Base-by-base conservation (phyloP, 83 land plant species). In the Picea abies region DNA sequence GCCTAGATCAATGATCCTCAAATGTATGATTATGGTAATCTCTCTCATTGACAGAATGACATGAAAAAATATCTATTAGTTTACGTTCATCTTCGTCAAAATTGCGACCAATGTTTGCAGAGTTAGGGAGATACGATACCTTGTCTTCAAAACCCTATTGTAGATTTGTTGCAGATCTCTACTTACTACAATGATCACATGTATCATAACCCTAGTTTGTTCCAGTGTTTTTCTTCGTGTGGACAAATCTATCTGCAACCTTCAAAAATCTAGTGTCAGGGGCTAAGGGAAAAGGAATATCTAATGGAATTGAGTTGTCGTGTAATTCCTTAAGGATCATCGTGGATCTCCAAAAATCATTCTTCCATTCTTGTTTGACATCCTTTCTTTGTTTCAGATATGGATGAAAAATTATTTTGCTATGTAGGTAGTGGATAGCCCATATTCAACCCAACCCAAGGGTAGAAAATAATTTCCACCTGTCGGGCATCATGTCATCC, bases 61-160 rank as follows among this genome's bases (percentile, higher is more conserved):
- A 82, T 0, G 92, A 81, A n/a, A 58, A 79, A n/a, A 91, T 92
- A 79, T 96, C 98, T 9, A 97, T 80, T 15, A 97, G 99, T 92
- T 92, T 95, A 29, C 99, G 89, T 82, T 97, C 98, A 84, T 97
- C 99, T 85, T 97, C 99, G 65, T 97, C 99, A 81, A 96, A 97
- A 82, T 97, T 92, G 52, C 94, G 89, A 79, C 99, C 99, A 70
- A 96, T 90, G 64, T 86, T 88, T 0, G 86, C 87, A 39, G 89
- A 83, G 47, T 90, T 81, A 6, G 93, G 87, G 10, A 94, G 88
- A 76, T 90, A 90, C 4, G 97, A 87, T 2, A 92, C 83, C 75
- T 90, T 92, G 12, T 95, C 96, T 79, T 93, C 99, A 65, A 84
- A 90, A 61, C 83, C 83, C 29, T 96, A 91, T 58, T 22, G 81